These are phyloP conservation scores for Scenedesmus sp. DNA, from an alignment of 163 green algal species.

Conservation along the genomic window DNA sequence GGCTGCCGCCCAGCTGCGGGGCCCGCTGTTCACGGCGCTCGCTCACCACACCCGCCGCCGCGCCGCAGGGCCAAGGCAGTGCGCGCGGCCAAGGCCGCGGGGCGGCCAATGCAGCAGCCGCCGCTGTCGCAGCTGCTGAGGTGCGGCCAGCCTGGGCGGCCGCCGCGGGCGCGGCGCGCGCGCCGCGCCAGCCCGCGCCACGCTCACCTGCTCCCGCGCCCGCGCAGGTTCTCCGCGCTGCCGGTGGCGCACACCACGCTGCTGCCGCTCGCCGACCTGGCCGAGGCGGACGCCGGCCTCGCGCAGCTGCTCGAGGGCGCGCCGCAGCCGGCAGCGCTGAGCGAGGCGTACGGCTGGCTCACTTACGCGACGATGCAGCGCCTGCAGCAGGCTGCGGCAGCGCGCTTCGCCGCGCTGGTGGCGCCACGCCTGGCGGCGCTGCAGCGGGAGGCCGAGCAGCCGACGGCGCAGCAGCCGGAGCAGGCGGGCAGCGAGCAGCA, in stretches of 20 bases:
- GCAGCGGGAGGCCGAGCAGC: too few relatives aligned
- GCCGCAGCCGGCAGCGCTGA: neutral
- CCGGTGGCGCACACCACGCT: conserved; percentile 26
- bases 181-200: too few relatives aligned
- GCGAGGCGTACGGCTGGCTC: conserved; percentile 32
- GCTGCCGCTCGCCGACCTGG: conserved; percentile 18
- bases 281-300: neutral
- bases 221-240: conserved; percentile 16
- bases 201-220: neutral
- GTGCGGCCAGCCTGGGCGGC: too few relatives aligned
- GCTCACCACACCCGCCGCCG: too few relatives aligned
- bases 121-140: conserved; percentile 11
- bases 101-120: conserved; percentile 13
- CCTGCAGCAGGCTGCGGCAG: too few relatives aligned
- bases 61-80: conserved; percentile 26
- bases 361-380: conserved; percentile 26
- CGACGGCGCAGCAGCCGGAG: conserved; percentile 21
- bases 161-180: too few relatives aligned
- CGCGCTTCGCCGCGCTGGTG: too few relatives aligned
- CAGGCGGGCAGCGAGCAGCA: conserved; percentile 15
- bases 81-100: conserved; percentile 28
- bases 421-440: too few relatives aligned
- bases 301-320: conserved; percentile 5
- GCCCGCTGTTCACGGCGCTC: too few relatives aligned
- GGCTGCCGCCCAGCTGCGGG: too few relatives aligned